These are phyloP conservation scores for Cryptosporidium viatorum DNA, from an alignment of 169 alveolate genomes.

Conservation along the genomic window DNA sequence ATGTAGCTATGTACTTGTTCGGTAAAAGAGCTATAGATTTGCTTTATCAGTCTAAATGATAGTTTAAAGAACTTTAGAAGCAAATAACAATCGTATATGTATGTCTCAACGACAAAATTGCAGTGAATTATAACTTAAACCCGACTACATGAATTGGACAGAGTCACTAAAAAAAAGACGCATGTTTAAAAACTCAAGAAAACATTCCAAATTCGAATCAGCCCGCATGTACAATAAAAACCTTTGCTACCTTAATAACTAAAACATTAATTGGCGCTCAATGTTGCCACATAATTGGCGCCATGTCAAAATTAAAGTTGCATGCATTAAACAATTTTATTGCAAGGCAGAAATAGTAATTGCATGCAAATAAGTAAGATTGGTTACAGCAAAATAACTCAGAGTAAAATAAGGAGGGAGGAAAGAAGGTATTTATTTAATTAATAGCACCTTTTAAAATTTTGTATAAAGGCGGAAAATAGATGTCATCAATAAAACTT, in stretches of 20 bases:
- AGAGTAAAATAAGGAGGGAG: neutral
- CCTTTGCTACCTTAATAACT: neutral
- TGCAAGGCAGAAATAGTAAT: neutral
- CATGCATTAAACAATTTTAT: neutral
- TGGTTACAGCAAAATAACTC: neutral
- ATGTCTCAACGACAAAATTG: too few species aligned
- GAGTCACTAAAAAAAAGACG: too few species aligned
- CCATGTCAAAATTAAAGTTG: constrained; percentile 14
- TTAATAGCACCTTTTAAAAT: neutral
- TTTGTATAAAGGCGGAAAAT: neutral
- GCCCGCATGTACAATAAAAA: neutral
- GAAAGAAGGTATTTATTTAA: neutral
- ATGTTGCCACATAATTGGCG: neutral
- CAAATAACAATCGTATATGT: too few species aligned
- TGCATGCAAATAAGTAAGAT: neutral
- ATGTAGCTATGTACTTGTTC: too few species aligned
- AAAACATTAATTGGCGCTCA: neutral
- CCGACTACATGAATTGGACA: too few species aligned
- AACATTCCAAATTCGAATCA: neutral
- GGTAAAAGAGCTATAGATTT: too few species aligned
- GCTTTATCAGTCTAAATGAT: too few species aligned
- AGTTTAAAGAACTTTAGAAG: too few species aligned
- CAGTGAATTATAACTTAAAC: too few species aligned
- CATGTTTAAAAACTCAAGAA: too few species aligned
- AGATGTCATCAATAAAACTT: constrained; percentile 9